Conservation (phyloP, 352 stramenopile genomes). For the Phytophthora citrophthora region DNA sequence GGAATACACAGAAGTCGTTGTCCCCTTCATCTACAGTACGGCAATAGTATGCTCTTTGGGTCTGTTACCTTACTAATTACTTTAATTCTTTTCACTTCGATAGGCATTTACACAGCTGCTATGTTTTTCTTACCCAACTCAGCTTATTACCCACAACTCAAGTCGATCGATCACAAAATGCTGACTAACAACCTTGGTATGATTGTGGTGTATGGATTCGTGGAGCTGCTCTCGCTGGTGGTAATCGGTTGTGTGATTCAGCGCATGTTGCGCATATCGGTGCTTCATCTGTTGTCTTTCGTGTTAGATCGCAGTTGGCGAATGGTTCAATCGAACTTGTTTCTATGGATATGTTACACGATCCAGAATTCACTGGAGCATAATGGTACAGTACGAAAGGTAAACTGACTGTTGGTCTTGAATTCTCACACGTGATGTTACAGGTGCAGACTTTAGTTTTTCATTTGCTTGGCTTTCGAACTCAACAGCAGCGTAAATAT, state of each 20-base stretch:
- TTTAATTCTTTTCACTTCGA: too few species aligned
- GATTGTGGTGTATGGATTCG: neutral
- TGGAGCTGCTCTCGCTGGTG: neutral
- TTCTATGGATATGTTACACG: neutral
- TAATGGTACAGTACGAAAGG: too few species aligned
- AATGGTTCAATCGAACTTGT: neutral
- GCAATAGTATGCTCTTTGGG: too few species aligned
- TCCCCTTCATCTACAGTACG: neutral
- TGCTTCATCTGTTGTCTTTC: neutral
- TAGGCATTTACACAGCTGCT: neutral
- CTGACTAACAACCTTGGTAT: neutral
- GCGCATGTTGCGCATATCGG: neutral
- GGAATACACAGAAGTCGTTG: neutral
- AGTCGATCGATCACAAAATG: neutral
- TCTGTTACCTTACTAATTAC: too few species aligned
- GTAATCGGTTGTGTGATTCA: neutral
- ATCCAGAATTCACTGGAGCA: neutral
- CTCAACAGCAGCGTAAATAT: too few species aligned
- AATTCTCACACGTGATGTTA: too few species aligned
- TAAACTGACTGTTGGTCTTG: too few species aligned
- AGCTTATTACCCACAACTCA: neutral
- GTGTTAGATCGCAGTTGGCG: neutral
- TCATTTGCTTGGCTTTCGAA: too few species aligned
- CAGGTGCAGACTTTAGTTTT: too few species aligned
- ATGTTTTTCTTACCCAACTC: neutral